Evolutionary conservation across 2,329 filamentous ascomycete species (phyloP).

Genomic region (Fusarium azukiicola): DNA sequence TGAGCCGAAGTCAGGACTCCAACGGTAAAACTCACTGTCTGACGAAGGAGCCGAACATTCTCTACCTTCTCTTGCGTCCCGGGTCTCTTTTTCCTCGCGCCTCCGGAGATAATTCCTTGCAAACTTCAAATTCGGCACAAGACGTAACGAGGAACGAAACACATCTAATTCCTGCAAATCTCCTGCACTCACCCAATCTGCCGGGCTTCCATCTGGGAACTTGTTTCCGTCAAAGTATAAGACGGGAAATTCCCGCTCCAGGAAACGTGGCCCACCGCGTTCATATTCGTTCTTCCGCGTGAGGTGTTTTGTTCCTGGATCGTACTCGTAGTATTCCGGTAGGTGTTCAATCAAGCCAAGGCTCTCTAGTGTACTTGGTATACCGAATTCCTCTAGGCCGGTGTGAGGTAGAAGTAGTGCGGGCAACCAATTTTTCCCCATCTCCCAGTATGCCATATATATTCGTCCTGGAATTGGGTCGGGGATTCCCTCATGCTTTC

Average conservation of each 20-base stretch:
- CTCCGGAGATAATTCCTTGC: slow-evolving; percentile 17
- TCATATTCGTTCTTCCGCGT: slow-evolving; percentile 12
- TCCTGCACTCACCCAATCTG: slow-evolving; percentile 10
- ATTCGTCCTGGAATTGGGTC: slow-evolving; percentile 18
- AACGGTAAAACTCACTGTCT: slow-evolving; percentile 17
- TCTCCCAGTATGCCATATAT: slow-evolving; percentile 29
- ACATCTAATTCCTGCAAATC: slow-evolving; percentile 19
- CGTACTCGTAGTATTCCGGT: slow-evolving; percentile 27
- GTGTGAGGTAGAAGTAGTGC: slow-evolving; percentile 26
- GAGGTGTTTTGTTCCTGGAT: background rate
- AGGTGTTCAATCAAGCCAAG: slow-evolving; percentile 27
- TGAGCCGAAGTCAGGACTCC: background rate
- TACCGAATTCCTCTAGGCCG: slow-evolving; percentile 11
- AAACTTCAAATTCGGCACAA: slow-evolving; percentile 25
- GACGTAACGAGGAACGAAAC: slow-evolving; percentile 17
- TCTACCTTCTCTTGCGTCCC: background rate
- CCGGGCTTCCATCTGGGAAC: slow-evolving; percentile 9
- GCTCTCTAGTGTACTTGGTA: slow-evolving; percentile 22
- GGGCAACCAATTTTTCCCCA: slow-evolving; percentile 25
- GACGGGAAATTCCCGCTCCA: slow-evolving; percentile 21
- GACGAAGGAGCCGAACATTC: background rate
- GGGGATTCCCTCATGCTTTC: slow-evolving; percentile 18
- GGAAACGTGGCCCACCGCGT: background rate
- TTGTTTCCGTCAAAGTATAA: slow-evolving; percentile 23
- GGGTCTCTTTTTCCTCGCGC: slow-evolving; percentile 16